A percentile compares a stretch with the other conserved stretches of the same genome.
phyloP scores from a whole-genome alignment of 768 basidiomycete genomes.

The Termitomyces bulborhizus region DNA sequence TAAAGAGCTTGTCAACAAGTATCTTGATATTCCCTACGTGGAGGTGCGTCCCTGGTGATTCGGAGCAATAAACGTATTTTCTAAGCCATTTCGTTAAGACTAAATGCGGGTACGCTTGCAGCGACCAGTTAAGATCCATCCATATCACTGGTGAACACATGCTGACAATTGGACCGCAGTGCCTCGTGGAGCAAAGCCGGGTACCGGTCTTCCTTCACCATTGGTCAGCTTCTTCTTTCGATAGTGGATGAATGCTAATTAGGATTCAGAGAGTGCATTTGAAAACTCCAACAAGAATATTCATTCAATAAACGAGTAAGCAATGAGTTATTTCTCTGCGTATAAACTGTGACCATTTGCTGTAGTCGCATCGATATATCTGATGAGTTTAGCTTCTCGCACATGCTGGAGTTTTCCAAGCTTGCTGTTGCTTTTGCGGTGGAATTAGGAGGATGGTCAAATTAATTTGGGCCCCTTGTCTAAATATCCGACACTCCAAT shows the following conservation, averaged over 20 bases:
- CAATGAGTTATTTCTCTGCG: constrained; percentile 11
- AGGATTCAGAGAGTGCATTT: constrained; percentile 54
- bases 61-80: constrained; percentile 1
- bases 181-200: constrained; percentile 86
- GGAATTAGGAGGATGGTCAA: constrained; percentile 52
- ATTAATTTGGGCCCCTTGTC: background rate
- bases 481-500: no score
- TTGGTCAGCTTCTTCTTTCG: constrained; percentile 43
- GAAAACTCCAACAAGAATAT: constrained; percentile 80
- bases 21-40: constrained; percentile 80
- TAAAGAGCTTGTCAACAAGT: constrained; percentile 67
- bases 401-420: constrained; percentile 89
- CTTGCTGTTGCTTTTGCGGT: constrained; percentile 74
- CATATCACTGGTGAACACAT: constrained; percentile 23
- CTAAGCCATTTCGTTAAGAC: constrained; percentile 40
- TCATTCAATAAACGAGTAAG: constrained; percentile 77
- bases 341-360: constrained; percentile 12
- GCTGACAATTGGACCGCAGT: constrained; percentile 25
- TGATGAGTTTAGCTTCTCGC: constrained; percentile 82
- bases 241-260: constrained; percentile 13
- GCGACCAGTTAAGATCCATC: constrained; percentile 65
- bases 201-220: constrained; percentile 79
- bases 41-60: constrained; percentile 27
- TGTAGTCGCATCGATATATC: constrained; percentile 77
- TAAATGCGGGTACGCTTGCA: constrained; percentile 91